A percentile compares a stretch with the other conserved stretches of the same genome.
These are phyloP conservation scores for Penicillium canescens DNA, from an alignment of 495 filamentous ascomycete species.

Conservation along the genomic window DNA sequence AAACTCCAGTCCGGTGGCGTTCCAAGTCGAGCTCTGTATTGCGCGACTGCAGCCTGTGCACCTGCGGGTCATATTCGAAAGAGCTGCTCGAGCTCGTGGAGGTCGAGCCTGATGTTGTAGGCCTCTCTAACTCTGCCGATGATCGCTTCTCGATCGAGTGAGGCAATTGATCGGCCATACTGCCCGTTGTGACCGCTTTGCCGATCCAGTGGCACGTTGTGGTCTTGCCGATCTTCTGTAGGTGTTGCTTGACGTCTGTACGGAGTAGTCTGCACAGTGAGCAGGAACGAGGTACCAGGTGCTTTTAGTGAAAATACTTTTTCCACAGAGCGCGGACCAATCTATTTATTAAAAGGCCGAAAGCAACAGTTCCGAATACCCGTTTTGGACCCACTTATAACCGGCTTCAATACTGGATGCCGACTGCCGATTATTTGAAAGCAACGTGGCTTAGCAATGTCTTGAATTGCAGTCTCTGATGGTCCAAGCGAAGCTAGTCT, in stretches of 20 bases:
- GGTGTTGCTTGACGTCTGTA: neutral
- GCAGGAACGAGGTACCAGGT: neutral
- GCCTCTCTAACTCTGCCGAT: constrained; percentile 16
- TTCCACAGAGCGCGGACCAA: neutral
- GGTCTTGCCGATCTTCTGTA: neutral
- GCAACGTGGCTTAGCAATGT: neutral
- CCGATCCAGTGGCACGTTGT: neutral
- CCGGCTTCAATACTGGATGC: neutral
- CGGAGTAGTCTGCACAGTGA: no score
- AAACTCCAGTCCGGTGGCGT: constrained; percentile 44
- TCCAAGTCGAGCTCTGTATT: constrained; percentile 70
- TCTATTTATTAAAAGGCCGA: neutral
- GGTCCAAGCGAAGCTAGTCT: no score
- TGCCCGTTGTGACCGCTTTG: constrained; percentile 5
- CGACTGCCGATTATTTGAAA: neutral
- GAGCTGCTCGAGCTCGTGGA: constrained; percentile 32
- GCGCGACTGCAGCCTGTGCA: constrained; percentile 34
- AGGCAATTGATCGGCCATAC: constrained; percentile 3
- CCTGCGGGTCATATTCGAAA: constrained; percentile 26
- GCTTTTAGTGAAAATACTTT: neutral
- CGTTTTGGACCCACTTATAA: neutral
- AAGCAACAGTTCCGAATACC: constrained; percentile 1
- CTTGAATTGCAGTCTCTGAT: no score
- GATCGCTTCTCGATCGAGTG: constrained; percentile 15
- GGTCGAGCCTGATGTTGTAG: constrained; percentile 19